Base-by-base conservation (phyloP, 192 early-diverging fungal species). In the Coemansia aciculifera region DNA sequence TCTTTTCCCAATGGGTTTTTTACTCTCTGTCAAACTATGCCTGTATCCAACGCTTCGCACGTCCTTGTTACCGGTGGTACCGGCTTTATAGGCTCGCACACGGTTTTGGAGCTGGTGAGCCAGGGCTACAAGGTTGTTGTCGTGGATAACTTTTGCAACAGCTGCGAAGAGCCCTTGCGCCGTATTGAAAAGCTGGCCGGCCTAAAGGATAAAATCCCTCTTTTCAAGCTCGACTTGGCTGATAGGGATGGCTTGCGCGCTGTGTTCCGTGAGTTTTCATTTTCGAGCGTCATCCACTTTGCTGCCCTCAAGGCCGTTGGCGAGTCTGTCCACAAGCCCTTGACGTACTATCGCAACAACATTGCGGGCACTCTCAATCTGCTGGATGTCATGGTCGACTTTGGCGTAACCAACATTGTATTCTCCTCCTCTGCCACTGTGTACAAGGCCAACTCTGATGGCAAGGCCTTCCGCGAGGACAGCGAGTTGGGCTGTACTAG, bases 61-160 rank as follows among this genome's bases (percentile, higher is more conserved):
- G 74, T 84, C 49, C 79, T 92, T 21, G 89, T 92, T 37, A 89
- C 86, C 24, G 91, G 91, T 15, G 91, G 91, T 13, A 87, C 89
- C 64, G 95, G 96, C 2, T 98, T 96, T 75, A 96, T 98, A 64
- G 95, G 96, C n/a, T 92, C 90, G 15, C 96, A 98, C 85, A 90
- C 92, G 2, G 91, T 95, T 7, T 71, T 93, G n/a, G 92, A 95
- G 71, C 87, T 98, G 1, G 62, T 87, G 46, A 87, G 87, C 49
- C 74, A 79, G 12, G 87, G 87, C 40, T 93, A 93, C 79, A 86
- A 94, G 65, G 89, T 98, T 37, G 89, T 98, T 13, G 91, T 96
- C 7, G 79, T 96, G 29, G 96, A 98, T 85, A 97, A 96, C 75
- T 84, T 98, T 64, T 89, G 88, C 67, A 97, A 93, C 77, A 87